A percentile compares a stretch with the other conserved stretches of the same genome.
Evolutionary conservation across 192 early-diverging fungal species (phyloP).

Genomic region (Powellomyces hirtus): DNA sequence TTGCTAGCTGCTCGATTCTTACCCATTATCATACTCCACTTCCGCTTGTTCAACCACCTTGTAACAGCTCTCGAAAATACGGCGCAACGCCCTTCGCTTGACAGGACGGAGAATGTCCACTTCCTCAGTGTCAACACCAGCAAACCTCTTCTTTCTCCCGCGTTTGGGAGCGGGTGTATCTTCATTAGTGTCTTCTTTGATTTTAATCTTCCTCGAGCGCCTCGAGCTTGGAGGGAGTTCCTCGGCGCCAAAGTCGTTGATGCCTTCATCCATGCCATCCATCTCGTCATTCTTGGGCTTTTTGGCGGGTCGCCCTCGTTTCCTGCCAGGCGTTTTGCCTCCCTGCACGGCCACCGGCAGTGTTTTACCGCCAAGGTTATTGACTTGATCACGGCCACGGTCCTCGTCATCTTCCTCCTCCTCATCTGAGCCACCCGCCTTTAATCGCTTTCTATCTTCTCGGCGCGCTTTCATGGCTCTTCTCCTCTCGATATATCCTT

Average conservation of each 20-base stretch:
- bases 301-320: constrained; percentile 18
- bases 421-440: constrained; percentile 29
- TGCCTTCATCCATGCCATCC: not conserved
- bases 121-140: constrained; percentile 41
- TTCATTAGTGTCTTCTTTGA: constrained; percentile 32
- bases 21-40: constrained; percentile 35
- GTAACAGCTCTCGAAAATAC: constrained; percentile 57
- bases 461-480: constrained; percentile 39
- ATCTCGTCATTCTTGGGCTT: not conserved
- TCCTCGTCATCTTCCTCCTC: constrained; percentile 65
- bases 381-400: constrained; percentile 53
- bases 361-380: constrained; percentile 26
- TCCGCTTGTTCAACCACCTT: constrained; percentile 60
- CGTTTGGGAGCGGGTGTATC: constrained; percentile 4
- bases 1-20: not conserved
- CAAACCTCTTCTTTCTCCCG: constrained; percentile 35
- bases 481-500: constrained; percentile 38
- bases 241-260: constrained; percentile 1
- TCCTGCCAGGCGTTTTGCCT: constrained; percentile 31
- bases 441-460: constrained; percentile 62
- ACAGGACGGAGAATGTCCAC: constrained; percentile 51
- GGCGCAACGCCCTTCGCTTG: constrained; percentile 55
- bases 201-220: constrained; percentile 1
- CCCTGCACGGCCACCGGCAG: constrained; percentile 5
- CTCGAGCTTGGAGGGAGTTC: not conserved